Percentiles rank a stretch among this genome's conserved stretches.
These are phyloP conservation scores for Ostreobium quekettii DNA, from an alignment of 139 green algal genomes.

Conservation along the genomic window DNA sequence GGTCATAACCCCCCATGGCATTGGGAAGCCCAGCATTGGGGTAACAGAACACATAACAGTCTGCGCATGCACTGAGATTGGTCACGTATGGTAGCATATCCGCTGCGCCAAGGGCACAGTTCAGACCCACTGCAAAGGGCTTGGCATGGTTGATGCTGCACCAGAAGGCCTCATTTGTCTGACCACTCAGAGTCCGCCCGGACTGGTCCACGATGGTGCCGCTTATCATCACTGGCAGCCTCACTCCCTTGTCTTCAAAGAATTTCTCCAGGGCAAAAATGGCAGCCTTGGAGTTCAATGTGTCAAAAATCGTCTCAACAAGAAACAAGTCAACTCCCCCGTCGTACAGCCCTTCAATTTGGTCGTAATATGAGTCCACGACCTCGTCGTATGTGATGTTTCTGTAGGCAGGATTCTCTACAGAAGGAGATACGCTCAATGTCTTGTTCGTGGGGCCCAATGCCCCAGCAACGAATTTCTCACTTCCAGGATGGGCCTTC, in stretches of 20 bases:
- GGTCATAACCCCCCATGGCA: constrained; percentile 97
- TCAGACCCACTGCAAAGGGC: constrained; percentile 89
- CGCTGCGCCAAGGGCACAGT: constrained; percentile 90
- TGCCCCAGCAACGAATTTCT: constrained; percentile 88
- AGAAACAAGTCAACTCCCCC: constrained; percentile 94
- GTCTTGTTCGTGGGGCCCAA: constrained; percentile 96
- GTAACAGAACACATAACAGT: constrained; percentile 96
- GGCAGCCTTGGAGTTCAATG: constrained; percentile 93
- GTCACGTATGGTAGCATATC: constrained; percentile 94
- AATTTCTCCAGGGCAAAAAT: constrained; percentile 88
- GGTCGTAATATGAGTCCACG: constrained; percentile 86
- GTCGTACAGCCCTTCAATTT: constrained; percentile 74
- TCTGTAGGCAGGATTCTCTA: constrained; percentile 94
- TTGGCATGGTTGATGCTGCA: constrained; percentile 84
- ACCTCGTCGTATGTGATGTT: constrained; percentile 94
- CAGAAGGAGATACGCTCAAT: constrained; percentile 85
- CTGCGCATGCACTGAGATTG: constrained; percentile 75
- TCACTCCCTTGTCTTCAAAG: constrained; percentile 69
- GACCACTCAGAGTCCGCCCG: constrained; percentile 87
- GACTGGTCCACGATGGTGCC: constrained; percentile 95
- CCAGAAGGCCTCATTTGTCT: constrained; percentile 99
- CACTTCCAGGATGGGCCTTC: constrained; percentile 58
- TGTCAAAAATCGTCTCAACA: constrained; percentile 99
- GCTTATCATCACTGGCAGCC: constrained; percentile 89
- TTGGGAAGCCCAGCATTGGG: constrained; percentile 97